Evolutionary conservation across 352 stramenopile genomes (phyloP).

Genomic region (Thraustochytrium striatum): DNA sequence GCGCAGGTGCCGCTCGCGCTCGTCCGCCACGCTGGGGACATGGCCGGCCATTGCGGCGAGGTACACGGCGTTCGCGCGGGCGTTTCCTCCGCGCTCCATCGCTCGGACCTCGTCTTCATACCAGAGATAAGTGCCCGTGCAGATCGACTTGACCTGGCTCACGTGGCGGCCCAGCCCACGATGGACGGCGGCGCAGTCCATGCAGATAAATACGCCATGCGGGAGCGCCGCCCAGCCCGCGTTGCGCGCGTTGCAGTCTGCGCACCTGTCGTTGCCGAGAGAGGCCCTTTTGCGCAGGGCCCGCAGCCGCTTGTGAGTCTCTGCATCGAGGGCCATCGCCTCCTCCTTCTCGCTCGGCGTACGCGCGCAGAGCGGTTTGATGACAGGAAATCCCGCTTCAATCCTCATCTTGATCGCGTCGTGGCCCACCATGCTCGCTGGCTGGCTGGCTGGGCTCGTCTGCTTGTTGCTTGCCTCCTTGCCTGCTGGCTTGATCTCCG

Average conservation of each 20-base stretch:
- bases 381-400: no score
- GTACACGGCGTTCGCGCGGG: constrained; percentile 1
- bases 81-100: constrained; percentile 16
- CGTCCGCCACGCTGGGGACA: not conserved
- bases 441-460: not conserved
- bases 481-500: no score
- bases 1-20: not conserved
- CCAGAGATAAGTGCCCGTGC: constrained; percentile 33
- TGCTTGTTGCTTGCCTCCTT: not conserved
- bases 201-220: constrained; percentile 41
- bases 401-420: no score
- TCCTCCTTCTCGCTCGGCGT: constrained; percentile 17
- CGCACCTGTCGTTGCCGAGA: constrained; percentile 88
- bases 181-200: constrained; percentile 39
- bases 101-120: constrained; percentile 32
- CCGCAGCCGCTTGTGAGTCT: constrained; percentile 85
- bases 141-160: constrained; percentile 36
- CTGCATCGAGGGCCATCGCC: constrained; percentile 29
- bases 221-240: constrained; percentile 56
- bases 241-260: constrained; percentile 91
- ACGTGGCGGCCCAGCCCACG: constrained; percentile 17
- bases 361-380: not conserved
- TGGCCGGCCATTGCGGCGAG: not conserved
- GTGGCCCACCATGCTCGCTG: no score
- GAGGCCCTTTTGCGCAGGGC: constrained; percentile 88